Base-by-base conservation (phyloP, 805 yeast species). In the Kregervanrija delftensis region DNA sequence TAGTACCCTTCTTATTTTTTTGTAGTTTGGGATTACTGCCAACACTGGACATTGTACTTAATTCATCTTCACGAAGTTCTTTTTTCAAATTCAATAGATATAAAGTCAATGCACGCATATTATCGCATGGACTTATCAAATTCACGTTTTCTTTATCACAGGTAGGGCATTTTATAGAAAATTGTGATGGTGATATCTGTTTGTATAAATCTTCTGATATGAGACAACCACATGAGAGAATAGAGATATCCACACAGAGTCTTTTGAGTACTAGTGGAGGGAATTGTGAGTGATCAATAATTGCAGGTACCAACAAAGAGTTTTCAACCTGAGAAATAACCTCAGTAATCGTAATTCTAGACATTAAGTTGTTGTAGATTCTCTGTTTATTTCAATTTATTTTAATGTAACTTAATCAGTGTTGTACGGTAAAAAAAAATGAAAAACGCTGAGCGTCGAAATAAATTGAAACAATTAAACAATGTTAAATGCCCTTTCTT, bases 151-250 rank as follows among this genome's bases (percentile, higher is more conserved):
- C 43, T 8, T 44, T 39, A 4, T 49, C 51, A 48, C 76, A 72
- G 1, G 59, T 43, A 2, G 75, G 75, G 44, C 76, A 72, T 5
- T 43, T 17, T 54, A 67, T 53, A 45, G 48, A 30, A 9, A 47
- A 15, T 2, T 43, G 34, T 30, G 55, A 44, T 37, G 56, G 16
- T 2, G 55, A 39, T 10, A 66, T 42, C 15, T 52, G 50, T 2
- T 44, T 46, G 1, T 58, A 63, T 5, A 69, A 47, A 5, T 43
- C 43, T 33, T 64, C 66, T 1, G 73, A 65, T 5, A 70, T 53
- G 2, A 70, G 41, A 50, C 73, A 68, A 1, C 75, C 76, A 50
- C 76, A 71, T 1, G 66, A 50, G 3, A 69, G 49, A 30, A 66
- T 57, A 2, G 63, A 56, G 32, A 57, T 51, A 42, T 66, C 71